Conservation (phyloP, 768 basidiomycete species). For the Lactifluus rugatus region DNA sequence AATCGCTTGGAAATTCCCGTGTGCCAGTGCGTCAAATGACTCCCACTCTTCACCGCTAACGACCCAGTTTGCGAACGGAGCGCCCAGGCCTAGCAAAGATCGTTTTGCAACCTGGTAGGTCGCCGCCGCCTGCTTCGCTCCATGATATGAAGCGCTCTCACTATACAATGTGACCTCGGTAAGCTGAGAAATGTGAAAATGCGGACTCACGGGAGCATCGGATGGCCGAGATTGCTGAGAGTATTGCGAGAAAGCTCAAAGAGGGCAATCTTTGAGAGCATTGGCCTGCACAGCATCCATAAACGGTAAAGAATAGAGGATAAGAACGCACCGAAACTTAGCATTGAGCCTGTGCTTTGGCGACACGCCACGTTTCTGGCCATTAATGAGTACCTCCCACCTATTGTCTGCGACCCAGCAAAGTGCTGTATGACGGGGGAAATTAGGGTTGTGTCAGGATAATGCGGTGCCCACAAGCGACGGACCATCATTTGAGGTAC, state of each 20-base stretch:
- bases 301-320: neutral
- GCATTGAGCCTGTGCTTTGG: constrained; percentile 56
- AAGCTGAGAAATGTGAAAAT: neutral
- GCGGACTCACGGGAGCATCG: constrained; percentile 14
- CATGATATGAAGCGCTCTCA: constrained; percentile 33
- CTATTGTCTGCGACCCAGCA: constrained; percentile 53
- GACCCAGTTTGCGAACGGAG: constrained; percentile 57
- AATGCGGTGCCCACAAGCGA: neutral
- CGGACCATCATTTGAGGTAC: constrained; percentile 65
- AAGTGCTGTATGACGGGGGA: constrained; percentile 44
- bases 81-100: constrained; percentile 33
- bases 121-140: constrained; percentile 32
- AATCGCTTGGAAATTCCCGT: neutral
- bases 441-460: neutral
- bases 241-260: constrained; percentile 36
- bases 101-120: constrained; percentile 46
- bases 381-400: constrained; percentile 66
- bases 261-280: constrained; percentile 43
- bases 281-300: constrained; percentile 32
- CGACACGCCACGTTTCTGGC: constrained; percentile 66
- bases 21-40: constrained; percentile 32
- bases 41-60: constrained; percentile 45
- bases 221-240: constrained; percentile 14
- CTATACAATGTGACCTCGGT: constrained; percentile 3
- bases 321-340: constrained; percentile 45